Percentiles rank a stretch among this genome's conserved stretches.
Evolutionary conservation across 2,329 filamentous ascomycete genomes (phyloP).

Genomic region (Aphanocladium album): DNA sequence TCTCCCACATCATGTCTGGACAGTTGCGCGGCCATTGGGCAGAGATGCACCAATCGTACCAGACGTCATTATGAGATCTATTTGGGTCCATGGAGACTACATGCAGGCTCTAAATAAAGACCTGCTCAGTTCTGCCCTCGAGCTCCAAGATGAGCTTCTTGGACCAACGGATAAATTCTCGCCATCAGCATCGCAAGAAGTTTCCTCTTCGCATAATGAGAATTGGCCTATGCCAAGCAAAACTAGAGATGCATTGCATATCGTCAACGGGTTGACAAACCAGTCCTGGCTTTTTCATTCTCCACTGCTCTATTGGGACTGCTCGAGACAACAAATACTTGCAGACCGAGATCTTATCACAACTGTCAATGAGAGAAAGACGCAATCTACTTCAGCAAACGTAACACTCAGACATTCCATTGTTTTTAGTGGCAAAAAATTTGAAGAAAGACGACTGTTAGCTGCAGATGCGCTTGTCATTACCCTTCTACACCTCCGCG

Average conservation of each 20-base stretch:
- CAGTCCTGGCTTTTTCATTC: constrained; percentile 75
- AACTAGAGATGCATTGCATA: constrained; percentile 52
- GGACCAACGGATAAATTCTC: constrained; percentile 54
- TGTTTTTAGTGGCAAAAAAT: constrained; percentile 76
- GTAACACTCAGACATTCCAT: constrained; percentile 71
- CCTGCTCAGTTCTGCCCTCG: constrained; percentile 60
- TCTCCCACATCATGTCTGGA: constrained; percentile 77
- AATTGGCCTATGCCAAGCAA: constrained; percentile 33
- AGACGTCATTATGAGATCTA: constrained; percentile 75
- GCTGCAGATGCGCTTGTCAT: constrained; percentile 76
- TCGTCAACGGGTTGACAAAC: constrained; percentile 54
- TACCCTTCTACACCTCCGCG: constrained; percentile 64
- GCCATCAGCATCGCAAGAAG: constrained; percentile 35
- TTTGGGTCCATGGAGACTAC: constrained; percentile 77
- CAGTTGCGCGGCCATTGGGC: constrained; percentile 60
- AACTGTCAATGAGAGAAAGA: constrained; percentile 64
- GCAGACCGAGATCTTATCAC: constrained; percentile 57
- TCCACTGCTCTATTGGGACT: constrained; percentile 77
- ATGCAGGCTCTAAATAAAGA: constrained; percentile 67
- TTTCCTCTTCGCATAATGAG: constrained; percentile 24
- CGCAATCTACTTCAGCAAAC: constrained; percentile 62
- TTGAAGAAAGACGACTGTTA: constrained; percentile 60
- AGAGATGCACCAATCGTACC: constrained; percentile 46
- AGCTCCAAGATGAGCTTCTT: constrained; percentile 65
- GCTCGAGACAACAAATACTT: constrained; percentile 53